These are phyloP conservation scores for Calonectria naviculata DNA, from an alignment of 2,329 filamentous ascomycete species.

Conservation along the genomic window DNA sequence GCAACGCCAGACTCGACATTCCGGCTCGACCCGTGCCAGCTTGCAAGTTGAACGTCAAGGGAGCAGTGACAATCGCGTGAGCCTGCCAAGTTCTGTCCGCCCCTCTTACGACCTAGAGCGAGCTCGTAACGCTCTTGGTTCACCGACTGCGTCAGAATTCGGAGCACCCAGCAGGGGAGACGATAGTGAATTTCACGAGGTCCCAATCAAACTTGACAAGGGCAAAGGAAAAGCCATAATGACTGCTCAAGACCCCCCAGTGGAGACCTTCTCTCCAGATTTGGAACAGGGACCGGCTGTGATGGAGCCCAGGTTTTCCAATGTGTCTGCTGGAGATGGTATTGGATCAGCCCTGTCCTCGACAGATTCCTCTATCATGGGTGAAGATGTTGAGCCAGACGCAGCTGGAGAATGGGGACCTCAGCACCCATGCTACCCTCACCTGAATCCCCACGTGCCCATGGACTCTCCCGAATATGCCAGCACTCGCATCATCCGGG, in stretches of 20 bases:
- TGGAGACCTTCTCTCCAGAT: conserved; percentile 59
- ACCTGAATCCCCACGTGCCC: conserved; percentile 91
- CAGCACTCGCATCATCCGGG: conserved; percentile 88
- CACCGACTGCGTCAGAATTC: conserved; percentile 29
- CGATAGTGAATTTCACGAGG: conserved; percentile 24
- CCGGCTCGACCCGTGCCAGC: conserved; percentile 57
- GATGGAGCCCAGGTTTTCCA: conserved; percentile 58
- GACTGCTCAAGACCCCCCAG: conserved; percentile 50
- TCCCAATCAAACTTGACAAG: conserved; percentile 52
- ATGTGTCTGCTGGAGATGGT: conserved; percentile 59
- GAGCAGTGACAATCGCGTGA: conserved; percentile 60
- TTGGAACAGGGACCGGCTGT: conserved; percentile 65
- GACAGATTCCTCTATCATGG: conserved; percentile 70
- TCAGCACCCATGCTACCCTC: conserved; percentile 92
- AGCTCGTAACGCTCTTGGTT: conserved; percentile 45
- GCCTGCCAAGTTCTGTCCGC: conserved; percentile 64
- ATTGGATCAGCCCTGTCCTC: conserved; percentile 68
- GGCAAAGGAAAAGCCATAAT: conserved; percentile 64
- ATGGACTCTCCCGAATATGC: conserved; percentile 78
- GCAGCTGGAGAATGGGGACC: conserved; percentile 90
- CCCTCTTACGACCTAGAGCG: conserved; percentile 65
- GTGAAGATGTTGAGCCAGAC: conserved; percentile 72
- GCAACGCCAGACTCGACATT: conserved; percentile 58
- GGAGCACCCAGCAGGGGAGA: conserved; percentile 26
- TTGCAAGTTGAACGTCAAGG: conserved; percentile 61